Percentiles rank a stretch among this genome's conserved stretches.
phyloP scores from a whole-genome alignment of 2,329 filamentous ascomycete genomes.

The Nectriaceae sp. region DNA sequence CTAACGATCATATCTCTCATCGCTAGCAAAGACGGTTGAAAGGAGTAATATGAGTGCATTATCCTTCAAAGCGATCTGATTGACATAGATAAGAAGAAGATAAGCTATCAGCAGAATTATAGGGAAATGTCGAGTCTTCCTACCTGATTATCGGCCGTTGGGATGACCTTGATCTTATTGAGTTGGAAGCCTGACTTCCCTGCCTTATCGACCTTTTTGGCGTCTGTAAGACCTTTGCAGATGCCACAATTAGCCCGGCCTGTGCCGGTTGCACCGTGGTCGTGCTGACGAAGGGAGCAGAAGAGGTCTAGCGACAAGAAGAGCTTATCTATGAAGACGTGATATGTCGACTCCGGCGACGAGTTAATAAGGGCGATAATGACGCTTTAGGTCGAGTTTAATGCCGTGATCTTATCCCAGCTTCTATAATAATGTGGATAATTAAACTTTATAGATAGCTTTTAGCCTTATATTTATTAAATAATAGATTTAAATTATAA shows the following conservation, averaged over 20 bases:
- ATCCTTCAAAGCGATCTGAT: neutral
- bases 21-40: slow-evolving; percentile 1
- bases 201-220: slow-evolving; percentile 4
- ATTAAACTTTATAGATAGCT: too few relatives aligned
- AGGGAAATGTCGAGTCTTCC: neutral
- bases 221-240: slow-evolving; percentile 2
- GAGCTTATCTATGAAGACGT: slow-evolving; percentile 19
- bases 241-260: slow-evolving; percentile 15
- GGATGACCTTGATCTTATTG: slow-evolving; percentile 1
- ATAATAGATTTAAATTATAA: too few relatives aligned
- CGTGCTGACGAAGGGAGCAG: slow-evolving; percentile 3
- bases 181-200: neutral
- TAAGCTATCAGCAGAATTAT: neutral
- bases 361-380: slow-evolving; percentile 15
- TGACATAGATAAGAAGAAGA: neutral
- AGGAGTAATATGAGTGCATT: slow-evolving; percentile 1
- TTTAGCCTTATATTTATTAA: too few relatives aligned
- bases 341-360: slow-evolving; percentile 11
- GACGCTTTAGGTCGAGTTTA: slow-evolving; percentile 15
- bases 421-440: too few relatives aligned
- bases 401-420: too few relatives aligned
- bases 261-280: slow-evolving; percentile 12
- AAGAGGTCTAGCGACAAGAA: slow-evolving; percentile 12
- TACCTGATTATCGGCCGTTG: slow-evolving; percentile 5
- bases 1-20: neutral